phyloP scores from a whole-genome alignment of 305 asterid species.

The Fraxinus platypoda region DNA sequence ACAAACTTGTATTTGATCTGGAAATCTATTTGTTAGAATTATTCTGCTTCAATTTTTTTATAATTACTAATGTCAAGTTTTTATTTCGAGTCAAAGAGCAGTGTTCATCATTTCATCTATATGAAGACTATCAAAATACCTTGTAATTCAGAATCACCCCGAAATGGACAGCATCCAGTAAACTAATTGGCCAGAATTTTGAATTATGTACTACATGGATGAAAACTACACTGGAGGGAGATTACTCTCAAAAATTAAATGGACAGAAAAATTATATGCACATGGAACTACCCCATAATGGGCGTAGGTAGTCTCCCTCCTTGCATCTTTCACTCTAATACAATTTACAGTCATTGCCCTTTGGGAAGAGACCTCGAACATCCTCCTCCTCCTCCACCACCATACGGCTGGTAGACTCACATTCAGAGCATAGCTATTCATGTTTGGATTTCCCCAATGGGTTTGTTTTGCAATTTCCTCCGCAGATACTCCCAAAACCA shows the following conservation, averaged over 20 bases:
- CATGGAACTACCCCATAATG: constrained; percentile 26
- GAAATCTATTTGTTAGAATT: background rate
- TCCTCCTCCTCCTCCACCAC: constrained; percentile 61
- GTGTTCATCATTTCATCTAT: background rate
- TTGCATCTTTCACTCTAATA: constrained; percentile 80
- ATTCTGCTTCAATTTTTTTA: background rate
- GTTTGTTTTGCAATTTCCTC: constrained; percentile 47
- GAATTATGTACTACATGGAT: background rate
- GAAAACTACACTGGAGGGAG: background rate
- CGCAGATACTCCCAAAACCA: constrained; percentile 50
- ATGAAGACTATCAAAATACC: background rate
- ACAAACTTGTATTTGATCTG: background rate
- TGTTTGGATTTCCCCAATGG: constrained; percentile 49
- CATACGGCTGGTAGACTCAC: constrained; percentile 49
- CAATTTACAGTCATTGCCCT: constrained; percentile 77
- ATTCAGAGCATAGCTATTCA: constrained; percentile 39
- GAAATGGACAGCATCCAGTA: background rate
- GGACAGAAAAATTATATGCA: background rate
- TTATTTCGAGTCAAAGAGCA: background rate
- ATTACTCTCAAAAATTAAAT: background rate
- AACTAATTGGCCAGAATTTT: background rate
- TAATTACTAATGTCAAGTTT: background rate
- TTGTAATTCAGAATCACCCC: background rate
- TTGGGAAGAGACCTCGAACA: constrained; percentile 58
- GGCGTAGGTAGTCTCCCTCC: constrained; percentile 81